These are phyloP conservation scores for Ciborinia camelliae DNA, from an alignment of 2,329 filamentous ascomycete genomes.

Conservation along the genomic window DNA sequence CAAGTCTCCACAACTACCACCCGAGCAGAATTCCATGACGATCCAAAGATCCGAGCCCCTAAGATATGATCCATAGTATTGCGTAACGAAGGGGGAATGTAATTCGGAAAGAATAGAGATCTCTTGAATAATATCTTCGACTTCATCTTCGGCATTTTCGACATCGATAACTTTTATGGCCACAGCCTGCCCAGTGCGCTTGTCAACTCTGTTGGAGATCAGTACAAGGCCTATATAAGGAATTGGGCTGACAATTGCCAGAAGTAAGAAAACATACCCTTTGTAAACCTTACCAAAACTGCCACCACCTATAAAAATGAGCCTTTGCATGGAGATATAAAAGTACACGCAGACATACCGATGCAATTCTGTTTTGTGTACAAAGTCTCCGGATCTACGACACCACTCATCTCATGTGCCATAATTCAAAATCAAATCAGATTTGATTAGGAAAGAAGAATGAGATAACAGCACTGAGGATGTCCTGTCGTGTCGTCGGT, in stretches of 20 bases:
- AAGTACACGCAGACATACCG: constrained; percentile 49
- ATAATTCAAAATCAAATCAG: constrained; percentile 26
- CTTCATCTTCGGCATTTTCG: constrained; percentile 97
- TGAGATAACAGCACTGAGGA: constrained; percentile 7
- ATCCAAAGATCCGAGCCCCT: constrained; percentile 98
- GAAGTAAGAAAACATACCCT: constrained; percentile 56
- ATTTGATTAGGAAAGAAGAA: constrained; percentile 4
- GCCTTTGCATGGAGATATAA: constrained; percentile 25
- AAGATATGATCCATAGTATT: constrained; percentile 95
- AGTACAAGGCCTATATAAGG: constrained; percentile 17
- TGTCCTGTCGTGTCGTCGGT: constrained; percentile 12
- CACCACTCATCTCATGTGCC: constrained; percentile 44
- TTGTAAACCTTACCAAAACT: constrained; percentile 99
- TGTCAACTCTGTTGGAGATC: constrained; percentile 67
- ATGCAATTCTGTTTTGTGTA: constrained; percentile 94
- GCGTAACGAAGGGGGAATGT: constrained; percentile 93
- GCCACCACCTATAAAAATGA: constrained; percentile 66
- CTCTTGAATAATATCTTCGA: constrained; percentile 98
- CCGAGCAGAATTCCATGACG: constrained; percentile 98
- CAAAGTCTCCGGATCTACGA: constrained; percentile 79
- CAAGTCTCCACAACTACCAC: constrained; percentile 91
- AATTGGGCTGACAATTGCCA: constrained; percentile 5
- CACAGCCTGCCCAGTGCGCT: constrained; percentile 85
- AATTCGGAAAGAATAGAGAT: constrained; percentile 96
- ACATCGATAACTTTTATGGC: constrained; percentile 99